These are phyloP conservation scores for Ophiocordyceps camponoti-floridani DNA, from an alignment of 2,329 filamentous ascomycete genomes.

Conservation along the genomic window DNA sequence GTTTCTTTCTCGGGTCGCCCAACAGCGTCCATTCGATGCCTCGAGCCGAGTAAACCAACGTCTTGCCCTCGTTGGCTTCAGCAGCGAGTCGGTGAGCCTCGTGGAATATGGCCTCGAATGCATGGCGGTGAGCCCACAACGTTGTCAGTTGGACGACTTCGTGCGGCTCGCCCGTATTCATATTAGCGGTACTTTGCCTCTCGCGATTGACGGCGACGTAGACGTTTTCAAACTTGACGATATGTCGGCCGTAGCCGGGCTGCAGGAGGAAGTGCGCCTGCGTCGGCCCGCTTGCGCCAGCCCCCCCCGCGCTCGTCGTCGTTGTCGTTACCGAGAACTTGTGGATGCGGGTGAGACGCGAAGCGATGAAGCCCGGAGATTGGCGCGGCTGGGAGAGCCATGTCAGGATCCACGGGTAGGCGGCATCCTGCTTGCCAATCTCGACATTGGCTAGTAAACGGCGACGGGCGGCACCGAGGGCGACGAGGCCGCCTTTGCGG, in stretches of 20 bases:
- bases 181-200: constrained; percentile 67
- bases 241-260: constrained; percentile 76
- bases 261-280: constrained; percentile 75
- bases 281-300: constrained; percentile 43
- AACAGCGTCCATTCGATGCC: constrained; percentile 74
- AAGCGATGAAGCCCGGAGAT: constrained; percentile 38
- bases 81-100: constrained; percentile 72
- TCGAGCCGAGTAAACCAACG: constrained; percentile 72
- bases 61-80: constrained; percentile 77
- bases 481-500: constrained; percentile 56
- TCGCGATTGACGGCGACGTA: constrained; percentile 79
- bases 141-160: constrained; percentile 89
- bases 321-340: constrained; percentile 37
- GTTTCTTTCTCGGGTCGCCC: constrained; percentile 69
- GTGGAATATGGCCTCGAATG: constrained; percentile 79
- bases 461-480: constrained; percentile 57
- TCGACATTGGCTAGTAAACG: constrained; percentile 90
- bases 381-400: constrained; percentile 81
- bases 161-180: constrained; percentile 73
- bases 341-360: constrained; percentile 39
- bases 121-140: constrained; percentile 70
- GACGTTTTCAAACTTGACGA: constrained; percentile 70
- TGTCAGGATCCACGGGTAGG: constrained; percentile 83
- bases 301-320: constrained; percentile 39
- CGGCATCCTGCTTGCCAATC: constrained; percentile 83